Percentiles rank a stretch among this genome's conserved stretches.
phyloP scores from a whole-genome alignment of 345 rosid species.

The Zanthoxylum bungeanum region DNA sequence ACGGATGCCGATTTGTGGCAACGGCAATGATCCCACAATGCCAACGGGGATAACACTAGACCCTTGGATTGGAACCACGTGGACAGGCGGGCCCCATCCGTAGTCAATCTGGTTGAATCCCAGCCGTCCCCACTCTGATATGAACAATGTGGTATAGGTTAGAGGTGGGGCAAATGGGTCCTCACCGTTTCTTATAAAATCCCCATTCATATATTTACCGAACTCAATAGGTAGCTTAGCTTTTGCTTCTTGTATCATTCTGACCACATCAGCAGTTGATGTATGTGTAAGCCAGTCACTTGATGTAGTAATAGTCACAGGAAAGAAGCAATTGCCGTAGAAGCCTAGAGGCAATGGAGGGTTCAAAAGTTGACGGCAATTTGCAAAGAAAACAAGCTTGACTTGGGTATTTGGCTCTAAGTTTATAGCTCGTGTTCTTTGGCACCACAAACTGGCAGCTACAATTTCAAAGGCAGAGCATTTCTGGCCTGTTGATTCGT shows the following conservation, averaged over 20 bases:
- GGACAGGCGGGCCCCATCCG: conserved; percentile 55
- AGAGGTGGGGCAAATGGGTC: conserved; percentile 60
- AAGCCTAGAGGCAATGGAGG: conserved; percentile 60
- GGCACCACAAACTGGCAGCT: conserved; percentile 49
- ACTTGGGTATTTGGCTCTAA: conserved; percentile 23
- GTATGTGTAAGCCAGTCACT: conserved; percentile 26
- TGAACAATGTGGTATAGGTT: conserved; percentile 49
- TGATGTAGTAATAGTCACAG: conserved; percentile 42
- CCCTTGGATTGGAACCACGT: conserved; percentile 57
- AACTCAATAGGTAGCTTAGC: conserved; percentile 40
- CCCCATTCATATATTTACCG: conserved; percentile 35
- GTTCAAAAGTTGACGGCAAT: conserved; percentile 42
- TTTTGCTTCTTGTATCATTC: conserved; percentile 46
- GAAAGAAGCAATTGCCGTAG: conserved; percentile 71
- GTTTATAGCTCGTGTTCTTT: conserved; percentile 35
- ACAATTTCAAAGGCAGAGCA: conserved; percentile 60
- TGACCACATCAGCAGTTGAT: conserved; percentile 37
- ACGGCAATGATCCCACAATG: conserved; percentile 53
- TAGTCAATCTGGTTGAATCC: conserved; percentile 62
- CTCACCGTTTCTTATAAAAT: conserved; percentile 12
- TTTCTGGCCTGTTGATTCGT: conserved; percentile 25
- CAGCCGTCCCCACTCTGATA: conserved; percentile 60
- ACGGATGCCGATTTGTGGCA: conserved; percentile 50
- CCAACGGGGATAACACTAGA: conserved; percentile 52
- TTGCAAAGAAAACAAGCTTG: conserved; percentile 59